Base-by-base conservation (phyloP, 768 basidiomycete species). In the Boletus insuetus region DNA sequence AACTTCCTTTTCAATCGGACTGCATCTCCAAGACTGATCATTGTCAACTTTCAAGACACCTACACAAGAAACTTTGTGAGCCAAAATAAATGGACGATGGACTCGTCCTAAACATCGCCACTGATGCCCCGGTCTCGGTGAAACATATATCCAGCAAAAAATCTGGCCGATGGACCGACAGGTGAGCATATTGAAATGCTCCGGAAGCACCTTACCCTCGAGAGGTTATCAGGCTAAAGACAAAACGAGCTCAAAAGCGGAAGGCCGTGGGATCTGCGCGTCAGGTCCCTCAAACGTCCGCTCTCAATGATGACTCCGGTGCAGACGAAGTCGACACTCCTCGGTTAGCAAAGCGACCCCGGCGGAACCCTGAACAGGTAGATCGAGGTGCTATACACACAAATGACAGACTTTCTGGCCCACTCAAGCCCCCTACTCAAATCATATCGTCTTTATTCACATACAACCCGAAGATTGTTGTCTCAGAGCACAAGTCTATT, bases 381-480 rank as follows among this genome's bases (percentile, higher is more conserved):
- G 43, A 50, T 60, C 53, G 54, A 62, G 60, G 59, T 63, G 58
- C 39, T 46, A 34, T 55, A 20, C 32, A 47, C 14, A 42, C 56
- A 54, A 29, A 58, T 58, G 39, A 58, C 53, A 55, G 61, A 58
- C 49, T 46, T 58, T 31, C 64, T 64, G 45, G 64, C 55, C 37
- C 64, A 59, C 34, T 65, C 62, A 57, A 72, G 66, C 74, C 55
- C 13, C 65, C 65, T 1, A 76, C 79, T 3, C 87, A 89, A 61
- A 74, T 94, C 55, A 91, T 96, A 58, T 97, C 94, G 0, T 94
- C 93, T 10, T 77, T 96, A 9, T 96, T 96, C 74, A 84, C 91
- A 3, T 89, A 82, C 58, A 93, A 94, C 61, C 91, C 91, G 2
- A 82, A 82, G 67, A 68, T 89, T 22, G 79, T 83, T n/a, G 58